phyloP scores from a whole-genome alignment of 306 rosid species.

The Glycine latifolia region DNA sequence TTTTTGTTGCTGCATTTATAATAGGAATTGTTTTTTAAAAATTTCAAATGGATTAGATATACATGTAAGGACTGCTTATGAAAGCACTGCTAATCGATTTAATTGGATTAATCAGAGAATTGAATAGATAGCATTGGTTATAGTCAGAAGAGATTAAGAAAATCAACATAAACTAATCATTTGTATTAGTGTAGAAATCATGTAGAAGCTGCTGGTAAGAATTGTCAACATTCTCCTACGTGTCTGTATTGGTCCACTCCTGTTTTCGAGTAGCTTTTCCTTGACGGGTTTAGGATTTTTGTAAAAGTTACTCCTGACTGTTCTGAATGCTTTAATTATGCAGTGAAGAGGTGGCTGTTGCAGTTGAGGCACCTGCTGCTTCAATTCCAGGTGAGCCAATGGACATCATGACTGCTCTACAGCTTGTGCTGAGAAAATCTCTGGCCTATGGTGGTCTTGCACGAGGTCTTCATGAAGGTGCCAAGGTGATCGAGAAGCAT shows the following conservation, averaged over 20 bases:
- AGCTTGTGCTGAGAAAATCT: conserved; percentile 86
- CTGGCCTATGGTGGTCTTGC: conserved; percentile 80
- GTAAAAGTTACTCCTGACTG: conserved; percentile 5
- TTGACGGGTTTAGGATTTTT: neutral
- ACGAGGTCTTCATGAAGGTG: conserved; percentile 80
- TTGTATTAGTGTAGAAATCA: neutral
- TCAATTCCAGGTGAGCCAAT: conserved; percentile 51
- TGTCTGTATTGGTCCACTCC: neutral
- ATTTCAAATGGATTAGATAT: neutral
- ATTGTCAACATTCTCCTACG: neutral
- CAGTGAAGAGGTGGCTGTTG: conserved; percentile 47
- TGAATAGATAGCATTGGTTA: neutral
- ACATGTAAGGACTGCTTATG: neutral
- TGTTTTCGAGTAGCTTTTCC: neutral
- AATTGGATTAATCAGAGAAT: neutral
- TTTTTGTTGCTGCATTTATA: neutral
- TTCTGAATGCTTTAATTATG: conserved; percentile 5
- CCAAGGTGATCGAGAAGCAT: conserved; percentile 85
- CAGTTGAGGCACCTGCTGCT: conserved; percentile 39
- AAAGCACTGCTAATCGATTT: neutral
- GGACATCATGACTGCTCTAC: conserved; percentile 68
- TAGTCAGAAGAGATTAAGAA: neutral
- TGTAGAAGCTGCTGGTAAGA: neutral
- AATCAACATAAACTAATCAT: neutral
- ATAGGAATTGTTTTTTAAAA: neutral